phyloP scores from a whole-genome alignment of 352 stramenopile genomes.

The Phytophthora syringae region DNA sequence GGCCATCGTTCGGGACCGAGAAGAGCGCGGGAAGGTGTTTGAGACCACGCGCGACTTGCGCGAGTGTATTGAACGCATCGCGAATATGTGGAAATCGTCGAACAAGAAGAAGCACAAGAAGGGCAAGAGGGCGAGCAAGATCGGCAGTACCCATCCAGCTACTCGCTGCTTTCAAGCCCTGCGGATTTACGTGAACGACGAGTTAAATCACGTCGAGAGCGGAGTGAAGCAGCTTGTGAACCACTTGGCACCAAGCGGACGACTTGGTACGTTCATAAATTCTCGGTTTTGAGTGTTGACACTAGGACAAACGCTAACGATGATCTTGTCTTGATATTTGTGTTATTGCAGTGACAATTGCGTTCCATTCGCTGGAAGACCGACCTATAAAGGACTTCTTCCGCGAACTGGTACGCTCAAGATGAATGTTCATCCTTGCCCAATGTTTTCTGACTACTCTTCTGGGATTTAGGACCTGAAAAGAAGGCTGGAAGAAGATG shows the following conservation, averaged over 20 bases:
- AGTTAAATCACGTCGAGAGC: conserved; percentile 70
- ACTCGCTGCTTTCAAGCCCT: conserved; percentile 83
- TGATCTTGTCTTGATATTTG: not conserved
- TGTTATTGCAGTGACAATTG: conserved; percentile 65
- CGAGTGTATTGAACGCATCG: conserved; percentile 79
- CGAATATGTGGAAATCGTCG: conserved; percentile 64
- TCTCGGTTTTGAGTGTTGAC: not conserved
- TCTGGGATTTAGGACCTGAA: conserved; percentile 40
- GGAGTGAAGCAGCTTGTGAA: conserved; percentile 62
- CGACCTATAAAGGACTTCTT: conserved; percentile 85
- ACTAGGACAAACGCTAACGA: conserved; percentile 4
- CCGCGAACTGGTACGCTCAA: conserved; percentile 53
- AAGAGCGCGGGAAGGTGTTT: conserved; percentile 57
- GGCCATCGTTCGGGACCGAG: conserved; percentile 73
- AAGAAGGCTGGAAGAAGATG: conserved; percentile 32
- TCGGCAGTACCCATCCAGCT: conserved; percentile 61
- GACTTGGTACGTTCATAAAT: conserved; percentile 47
- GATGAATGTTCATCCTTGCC: not conserved
- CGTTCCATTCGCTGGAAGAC: conserved; percentile 87
- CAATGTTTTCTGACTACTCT: not conserved
- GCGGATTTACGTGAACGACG: conserved; percentile 84
- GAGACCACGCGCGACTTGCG: conserved; percentile 68
- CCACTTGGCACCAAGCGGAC: conserved; percentile 58
- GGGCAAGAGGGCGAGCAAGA: conserved; percentile 30
- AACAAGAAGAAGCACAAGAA: conserved; percentile 26